A percentile compares a stretch with the other conserved stretches of the same genome.
phyloP scores from a whole-genome alignment of 805 yeast genomes.

The Sugiyamaella smithiae region DNA sequence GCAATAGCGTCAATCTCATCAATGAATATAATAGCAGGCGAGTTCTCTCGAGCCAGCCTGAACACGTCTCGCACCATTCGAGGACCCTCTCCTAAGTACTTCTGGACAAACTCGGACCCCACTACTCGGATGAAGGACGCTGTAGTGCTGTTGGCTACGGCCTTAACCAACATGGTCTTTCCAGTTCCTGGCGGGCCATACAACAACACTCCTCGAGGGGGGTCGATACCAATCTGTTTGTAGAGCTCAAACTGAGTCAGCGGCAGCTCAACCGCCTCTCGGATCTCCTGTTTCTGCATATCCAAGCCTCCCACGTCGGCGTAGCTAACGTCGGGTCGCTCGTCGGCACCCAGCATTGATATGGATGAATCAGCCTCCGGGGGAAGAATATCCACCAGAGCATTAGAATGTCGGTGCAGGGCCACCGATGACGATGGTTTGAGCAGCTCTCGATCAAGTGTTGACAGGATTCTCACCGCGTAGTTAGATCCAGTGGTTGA shows the following conservation, averaged over 20 bases:
- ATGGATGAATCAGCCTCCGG: constrained; percentile 98
- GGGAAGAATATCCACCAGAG: constrained; percentile 93
- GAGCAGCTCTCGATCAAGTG: constrained; percentile 89
- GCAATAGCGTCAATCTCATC: constrained; percentile 99
- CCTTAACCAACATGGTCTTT: constrained; percentile 97
- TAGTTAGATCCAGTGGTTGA: constrained; percentile 97
- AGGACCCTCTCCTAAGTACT: constrained; percentile 98
- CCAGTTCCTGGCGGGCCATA: constrained; percentile 99
- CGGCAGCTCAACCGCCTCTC: constrained; percentile 98
- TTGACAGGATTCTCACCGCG: constrained; percentile 91
- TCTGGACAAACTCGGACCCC: constrained; percentile 98
- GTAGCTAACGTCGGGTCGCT: constrained; percentile 92
- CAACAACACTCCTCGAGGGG: constrained; percentile 94
- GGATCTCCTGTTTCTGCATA: constrained; percentile 98
- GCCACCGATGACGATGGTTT: constrained; percentile 97
- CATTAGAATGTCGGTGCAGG: constrained; percentile 96
- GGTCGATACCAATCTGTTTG: constrained; percentile 97
- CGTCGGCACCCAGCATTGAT: constrained; percentile 90
- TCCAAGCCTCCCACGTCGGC: constrained; percentile 99
- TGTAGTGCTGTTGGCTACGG: constrained; percentile 94
- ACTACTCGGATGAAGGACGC: constrained; percentile 96
- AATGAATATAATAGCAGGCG: constrained; percentile 94
- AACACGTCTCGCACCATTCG: constrained; percentile 99
- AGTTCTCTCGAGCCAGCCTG: constrained; percentile 93
- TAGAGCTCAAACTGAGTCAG: constrained; percentile 93